Base-by-base conservation (phyloP, 169 alveolate species). In the Eimeria falciformis region DNA sequence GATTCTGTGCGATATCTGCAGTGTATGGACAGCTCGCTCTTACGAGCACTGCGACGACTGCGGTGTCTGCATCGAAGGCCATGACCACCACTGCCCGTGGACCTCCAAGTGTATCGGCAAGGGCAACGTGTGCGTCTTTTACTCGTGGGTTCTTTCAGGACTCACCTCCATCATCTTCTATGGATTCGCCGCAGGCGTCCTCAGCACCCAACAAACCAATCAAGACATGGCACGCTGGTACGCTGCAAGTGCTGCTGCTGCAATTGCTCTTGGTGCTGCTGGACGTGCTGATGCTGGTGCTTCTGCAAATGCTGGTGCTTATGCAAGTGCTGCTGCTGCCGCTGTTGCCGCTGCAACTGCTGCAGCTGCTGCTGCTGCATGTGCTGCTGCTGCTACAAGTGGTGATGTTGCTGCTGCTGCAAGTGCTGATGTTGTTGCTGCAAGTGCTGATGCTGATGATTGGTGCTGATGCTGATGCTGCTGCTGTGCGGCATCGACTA, bases 71-170 rank as follows among this genome's bases (percentile, higher is more conserved):
- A 94, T 97, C 5, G 95, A 91, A 83, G 95, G 95, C 7, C 94
- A 79, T 87, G 98, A 97, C 93, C 98, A 97, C 94, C 98, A 97
- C 93, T 97, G 98, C 79, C 98, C 98, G 27, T 97, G 98, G 98
- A 95, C 96, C 3, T 97, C 97, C 75, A 95, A 95, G 79, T 97
- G 98, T 82, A 93, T 97, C 1, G 98, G 98, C 14, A 87, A 94
- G 82, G 93, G 97, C 33, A 97, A 96, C 90, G 40, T 94, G 23
- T 33, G n/a, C 17, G 89, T 71, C 45, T 96, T 96, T 65, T 46
- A 91, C 45, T 3, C 84, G 29, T 96, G 95, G 89, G 29, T 92
- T 25, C 12, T 25, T 46, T 56, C 75, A 12, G 62, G 82, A 1
- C 53, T 83, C n/a, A n/a, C 33, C 5, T 43, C 82, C 29, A 29